Conservation (phyloP, 495 filamentous ascomycete species). For the Aspergillus sparsus region DNA sequence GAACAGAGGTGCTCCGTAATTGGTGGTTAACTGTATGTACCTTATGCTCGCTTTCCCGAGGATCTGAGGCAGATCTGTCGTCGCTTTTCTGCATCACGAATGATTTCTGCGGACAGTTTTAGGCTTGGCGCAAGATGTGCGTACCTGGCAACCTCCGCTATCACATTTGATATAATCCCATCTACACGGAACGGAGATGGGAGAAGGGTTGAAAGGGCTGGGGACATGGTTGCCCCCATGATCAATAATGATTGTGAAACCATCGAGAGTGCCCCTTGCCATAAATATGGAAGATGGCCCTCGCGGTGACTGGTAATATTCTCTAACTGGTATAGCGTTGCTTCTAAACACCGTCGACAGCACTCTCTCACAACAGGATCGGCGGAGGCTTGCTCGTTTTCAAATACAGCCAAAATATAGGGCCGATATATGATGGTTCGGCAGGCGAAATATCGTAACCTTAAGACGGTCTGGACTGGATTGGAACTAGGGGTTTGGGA, state of each 20-base stretch:
- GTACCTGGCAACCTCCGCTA: conserved; percentile 71
- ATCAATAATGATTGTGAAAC: conserved; percentile 77
- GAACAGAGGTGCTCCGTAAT: not conserved
- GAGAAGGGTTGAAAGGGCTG: conserved; percentile 65
- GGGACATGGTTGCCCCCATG: conserved; percentile 85
- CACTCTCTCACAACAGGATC: conserved; percentile 72
- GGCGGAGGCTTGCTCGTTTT: conserved; percentile 69
- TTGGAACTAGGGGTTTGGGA: conserved; percentile 63
- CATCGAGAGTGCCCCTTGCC: conserved; percentile 81
- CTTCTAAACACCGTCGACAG: conserved; percentile 79
- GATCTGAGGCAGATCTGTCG: conserved; percentile 47
- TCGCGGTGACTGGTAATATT: conserved; percentile 78
- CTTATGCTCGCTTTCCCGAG: conserved; percentile 10
- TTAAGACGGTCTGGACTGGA: conserved; percentile 74
- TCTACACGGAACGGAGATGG: conserved; percentile 65
- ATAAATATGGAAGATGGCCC: conserved; percentile 83
- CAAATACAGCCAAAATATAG: conserved; percentile 76
- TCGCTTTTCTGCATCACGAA: conserved; percentile 74
- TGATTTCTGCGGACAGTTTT: conserved; percentile 70
- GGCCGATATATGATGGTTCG: conserved; percentile 83
- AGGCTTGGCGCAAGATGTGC: conserved; percentile 74
- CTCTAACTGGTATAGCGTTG: conserved; percentile 76
- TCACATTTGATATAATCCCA: conserved; percentile 71
- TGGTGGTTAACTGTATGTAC: not conserved
- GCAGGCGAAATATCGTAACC: conserved; percentile 79